A percentile compares a stretch with the other conserved stretches of the same genome.
These are phyloP conservation scores for Apiospora phragmitis DNA, from an alignment of 2,329 filamentous ascomycete species.

Conservation along the genomic window DNA sequence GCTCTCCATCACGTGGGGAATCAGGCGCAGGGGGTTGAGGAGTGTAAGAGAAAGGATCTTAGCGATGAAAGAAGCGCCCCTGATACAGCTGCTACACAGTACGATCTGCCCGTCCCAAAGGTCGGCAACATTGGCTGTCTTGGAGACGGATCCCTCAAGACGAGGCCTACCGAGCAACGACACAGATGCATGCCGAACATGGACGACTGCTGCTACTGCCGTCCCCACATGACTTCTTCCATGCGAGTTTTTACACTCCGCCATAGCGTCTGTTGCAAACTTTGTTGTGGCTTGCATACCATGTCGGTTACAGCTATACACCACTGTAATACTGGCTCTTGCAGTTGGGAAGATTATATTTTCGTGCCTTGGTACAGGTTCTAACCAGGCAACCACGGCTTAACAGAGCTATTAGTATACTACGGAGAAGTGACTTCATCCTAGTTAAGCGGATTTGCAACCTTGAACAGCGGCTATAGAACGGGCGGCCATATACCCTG, in stretches of 20 bases:
- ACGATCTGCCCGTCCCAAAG: neutral
- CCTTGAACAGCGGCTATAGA: slow-evolving; percentile 2
- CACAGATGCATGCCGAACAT: neutral
- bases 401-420: neutral
- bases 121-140: neutral
- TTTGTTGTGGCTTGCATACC: neutral
- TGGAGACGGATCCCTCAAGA: no score
- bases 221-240: neutral
- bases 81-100: neutral
- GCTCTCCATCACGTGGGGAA: slow-evolving; percentile 29
- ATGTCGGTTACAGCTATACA: neutral
- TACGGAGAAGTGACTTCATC: neutral
- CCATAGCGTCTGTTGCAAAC: neutral
- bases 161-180: neutral
- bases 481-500: neutral
- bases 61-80: neutral
- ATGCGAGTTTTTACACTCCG: neutral
- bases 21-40: slow-evolving; percentile 9
- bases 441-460: neutral
- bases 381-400: neutral
- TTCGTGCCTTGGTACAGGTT: neutral
- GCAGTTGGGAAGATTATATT: neutral
- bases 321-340: slow-evolving; percentile 3
- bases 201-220: neutral
- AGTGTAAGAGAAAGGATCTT: neutral